Percentiles rank a stretch among this genome's conserved stretches.
These are phyloP conservation scores for Cladochytrium replicatum DNA, from an alignment of 192 early-diverging fungal species.

Conservation along the genomic window DNA sequence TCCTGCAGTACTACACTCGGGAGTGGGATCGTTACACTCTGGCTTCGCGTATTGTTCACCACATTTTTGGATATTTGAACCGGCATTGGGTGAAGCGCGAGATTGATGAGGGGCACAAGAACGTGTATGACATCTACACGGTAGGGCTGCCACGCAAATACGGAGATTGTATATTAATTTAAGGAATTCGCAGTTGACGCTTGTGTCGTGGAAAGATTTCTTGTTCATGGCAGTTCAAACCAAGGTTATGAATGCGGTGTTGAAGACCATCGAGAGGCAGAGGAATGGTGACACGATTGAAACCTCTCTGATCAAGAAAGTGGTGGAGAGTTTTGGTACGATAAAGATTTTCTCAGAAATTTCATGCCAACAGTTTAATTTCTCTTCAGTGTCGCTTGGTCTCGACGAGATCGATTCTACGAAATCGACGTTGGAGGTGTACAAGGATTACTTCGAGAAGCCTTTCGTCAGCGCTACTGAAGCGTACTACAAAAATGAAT, in stretches of 20 bases:
- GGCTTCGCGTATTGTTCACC: conserved; percentile 75
- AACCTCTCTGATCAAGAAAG: conserved; percentile 69
- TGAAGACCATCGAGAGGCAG: conserved; percentile 71
- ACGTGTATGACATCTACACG: conserved; percentile 86
- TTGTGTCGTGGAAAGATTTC: conserved; percentile 81
- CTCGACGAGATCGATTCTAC: conserved; percentile 70
- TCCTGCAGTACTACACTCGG: conserved; percentile 77
- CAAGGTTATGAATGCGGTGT: conserved; percentile 64
- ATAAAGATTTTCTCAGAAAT: background rate
- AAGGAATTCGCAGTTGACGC: conserved; percentile 47
- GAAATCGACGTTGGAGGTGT: conserved; percentile 75
- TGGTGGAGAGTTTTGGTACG: conserved; percentile 86
- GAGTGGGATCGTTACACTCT: conserved; percentile 86
- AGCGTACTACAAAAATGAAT: conserved; percentile 82
- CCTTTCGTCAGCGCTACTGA: conserved; percentile 73
- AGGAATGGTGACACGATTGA: conserved; percentile 86
- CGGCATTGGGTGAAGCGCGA: conserved; percentile 96
- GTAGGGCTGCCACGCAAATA: no score
- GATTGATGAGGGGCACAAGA: conserved; percentile 84
- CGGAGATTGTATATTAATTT: background rate
- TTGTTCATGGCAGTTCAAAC: conserved; percentile 57
- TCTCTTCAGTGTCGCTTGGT: conserved; percentile 59
- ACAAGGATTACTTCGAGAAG: conserved; percentile 76
- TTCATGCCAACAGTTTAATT: background rate
- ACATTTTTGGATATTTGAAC: conserved; percentile 91